phyloP scores from a whole-genome alignment of 257 asterid species.

The Forsythia viridissima region DNA sequence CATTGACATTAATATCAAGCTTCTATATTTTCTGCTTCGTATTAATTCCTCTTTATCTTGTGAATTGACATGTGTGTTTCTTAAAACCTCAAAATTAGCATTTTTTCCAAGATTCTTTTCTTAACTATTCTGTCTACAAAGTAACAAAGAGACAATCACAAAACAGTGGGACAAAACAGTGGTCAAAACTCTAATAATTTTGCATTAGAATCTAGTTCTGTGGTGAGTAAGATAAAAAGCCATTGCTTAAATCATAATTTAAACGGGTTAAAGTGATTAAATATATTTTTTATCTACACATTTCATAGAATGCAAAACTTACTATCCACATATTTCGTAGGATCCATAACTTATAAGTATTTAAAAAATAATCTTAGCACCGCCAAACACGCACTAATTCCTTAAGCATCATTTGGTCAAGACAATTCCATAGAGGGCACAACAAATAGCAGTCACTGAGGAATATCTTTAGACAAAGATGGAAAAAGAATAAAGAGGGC shows the following conservation, averaged over 20 bases:
- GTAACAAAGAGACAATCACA: conserved; percentile 18
- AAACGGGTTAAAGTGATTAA: too few species aligned
- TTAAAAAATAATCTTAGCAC: too few species aligned
- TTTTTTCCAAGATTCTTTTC: background rate
- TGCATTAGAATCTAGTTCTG: conserved; percentile 17
- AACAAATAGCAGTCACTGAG: background rate
- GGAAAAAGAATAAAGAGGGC: conserved; percentile 23
- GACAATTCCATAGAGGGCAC: background rate
- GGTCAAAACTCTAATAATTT: conserved; percentile 25
- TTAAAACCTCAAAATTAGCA: background rate
- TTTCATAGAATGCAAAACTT: too few species aligned
- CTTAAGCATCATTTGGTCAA: too few species aligned
- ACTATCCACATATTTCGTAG: too few species aligned
- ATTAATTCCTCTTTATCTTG: background rate
- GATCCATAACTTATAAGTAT: too few species aligned
- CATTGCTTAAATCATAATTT: too few species aligned
- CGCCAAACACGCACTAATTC: too few species aligned
- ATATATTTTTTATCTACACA: too few species aligned
- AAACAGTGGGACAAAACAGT: conserved; percentile 19
- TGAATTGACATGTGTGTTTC: background rate
- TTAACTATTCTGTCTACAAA: background rate
- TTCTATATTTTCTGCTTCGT: too few species aligned
- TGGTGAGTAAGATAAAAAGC: conserved; percentile 7
- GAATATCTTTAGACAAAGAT: conserved; percentile 13
- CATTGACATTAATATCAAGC: too few species aligned